These are phyloP conservation scores for Boletus vermiculosoides DNA, from an alignment of 768 basidiomycete genomes.

Conservation along the genomic window DNA sequence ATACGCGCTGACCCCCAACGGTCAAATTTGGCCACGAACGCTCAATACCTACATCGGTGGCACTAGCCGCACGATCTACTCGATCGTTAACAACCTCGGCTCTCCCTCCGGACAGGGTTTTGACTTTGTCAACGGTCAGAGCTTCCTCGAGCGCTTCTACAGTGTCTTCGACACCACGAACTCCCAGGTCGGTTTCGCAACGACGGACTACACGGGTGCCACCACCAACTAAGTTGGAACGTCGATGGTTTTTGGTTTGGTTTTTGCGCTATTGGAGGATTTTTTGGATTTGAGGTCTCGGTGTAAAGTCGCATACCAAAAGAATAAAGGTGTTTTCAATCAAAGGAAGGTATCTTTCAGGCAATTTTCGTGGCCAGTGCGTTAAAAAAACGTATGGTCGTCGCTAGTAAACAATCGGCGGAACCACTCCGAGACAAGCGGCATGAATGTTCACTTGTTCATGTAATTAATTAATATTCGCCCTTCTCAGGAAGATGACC, in stretches of 20 bases:
- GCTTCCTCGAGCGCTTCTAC: constrained; percentile 64
- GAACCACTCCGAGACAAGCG: neutral
- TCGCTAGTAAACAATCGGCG: neutral
- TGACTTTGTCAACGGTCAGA: constrained; percentile 55
- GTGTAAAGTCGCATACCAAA: neutral
- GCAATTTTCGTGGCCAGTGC: neutral
- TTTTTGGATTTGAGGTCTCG: neutral
- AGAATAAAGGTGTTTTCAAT: neutral
- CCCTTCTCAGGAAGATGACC: neutral
- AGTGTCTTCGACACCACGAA: constrained; percentile 62
- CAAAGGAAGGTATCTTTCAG: neutral
- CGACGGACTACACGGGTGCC: constrained; percentile 29
- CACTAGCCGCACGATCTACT: constrained; percentile 35
- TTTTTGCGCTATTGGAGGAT: neutral
- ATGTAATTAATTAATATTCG: neutral
- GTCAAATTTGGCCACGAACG: constrained; percentile 41
- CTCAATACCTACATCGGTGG: constrained; percentile 48
- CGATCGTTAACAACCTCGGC: constrained; percentile 40
- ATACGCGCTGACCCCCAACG: constrained; percentile 44
- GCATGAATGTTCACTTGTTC: neutral
- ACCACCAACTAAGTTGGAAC: constrained; percentile 28
- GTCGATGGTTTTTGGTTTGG: neutral
- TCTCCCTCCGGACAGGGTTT: constrained; percentile 43
- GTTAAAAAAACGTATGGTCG: too few relatives aligned
- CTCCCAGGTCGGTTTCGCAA: constrained; percentile 36